A percentile compares a stretch with the other conserved stretches of the same genome.
These are phyloP conservation scores for Clarireedia paspali DNA, from an alignment of 2,329 filamentous ascomycete species.

Conservation along the genomic window DNA sequence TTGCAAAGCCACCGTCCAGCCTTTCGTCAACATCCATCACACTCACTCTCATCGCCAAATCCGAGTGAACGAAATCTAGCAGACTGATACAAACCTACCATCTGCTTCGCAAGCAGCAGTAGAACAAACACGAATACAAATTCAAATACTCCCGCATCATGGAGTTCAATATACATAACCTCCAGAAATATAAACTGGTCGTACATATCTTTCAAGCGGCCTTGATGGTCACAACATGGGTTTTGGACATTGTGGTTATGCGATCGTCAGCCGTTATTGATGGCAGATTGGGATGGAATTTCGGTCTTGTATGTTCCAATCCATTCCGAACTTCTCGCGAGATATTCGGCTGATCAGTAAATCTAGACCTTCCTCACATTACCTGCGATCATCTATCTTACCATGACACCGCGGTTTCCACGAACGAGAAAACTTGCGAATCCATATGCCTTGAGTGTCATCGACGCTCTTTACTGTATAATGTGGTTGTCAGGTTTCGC, in stretches of 20 bases:
- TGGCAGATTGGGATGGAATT: constrained; percentile 55
- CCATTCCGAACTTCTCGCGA: not conserved
- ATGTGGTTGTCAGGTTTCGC: constrained; percentile 62
- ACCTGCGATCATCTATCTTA: constrained; percentile 57
- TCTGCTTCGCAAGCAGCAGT: not conserved
- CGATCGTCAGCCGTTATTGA: constrained; percentile 42
- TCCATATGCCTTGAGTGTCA: constrained; percentile 50
- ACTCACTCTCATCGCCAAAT: too few relatives aligned
- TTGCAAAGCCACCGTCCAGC: too few relatives aligned
- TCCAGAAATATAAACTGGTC: constrained; percentile 41
- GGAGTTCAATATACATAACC: constrained; percentile 27
- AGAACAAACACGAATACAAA: not conserved
- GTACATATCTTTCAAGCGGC: constrained; percentile 49
- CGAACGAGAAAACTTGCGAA: constrained; percentile 55
- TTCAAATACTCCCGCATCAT: constrained; percentile 11
- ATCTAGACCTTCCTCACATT: constrained; percentile 56
- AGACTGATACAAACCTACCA: not conserved
- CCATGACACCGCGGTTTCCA: constrained; percentile 56
- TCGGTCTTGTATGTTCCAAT: constrained; percentile 47
- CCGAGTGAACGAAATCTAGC: not conserved
- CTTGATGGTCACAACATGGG: constrained; percentile 48
- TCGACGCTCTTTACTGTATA: constrained; percentile 51
- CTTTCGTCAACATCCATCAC: too few relatives aligned
- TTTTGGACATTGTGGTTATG: constrained; percentile 53
- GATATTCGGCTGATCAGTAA: not conserved